A percentile compares a stretch with the other conserved stretches of the same genome.
These are phyloP conservation scores for Pecoramyces ruminantium DNA, from an alignment of 192 early-diverging fungal species.

Conservation along the genomic window DNA sequence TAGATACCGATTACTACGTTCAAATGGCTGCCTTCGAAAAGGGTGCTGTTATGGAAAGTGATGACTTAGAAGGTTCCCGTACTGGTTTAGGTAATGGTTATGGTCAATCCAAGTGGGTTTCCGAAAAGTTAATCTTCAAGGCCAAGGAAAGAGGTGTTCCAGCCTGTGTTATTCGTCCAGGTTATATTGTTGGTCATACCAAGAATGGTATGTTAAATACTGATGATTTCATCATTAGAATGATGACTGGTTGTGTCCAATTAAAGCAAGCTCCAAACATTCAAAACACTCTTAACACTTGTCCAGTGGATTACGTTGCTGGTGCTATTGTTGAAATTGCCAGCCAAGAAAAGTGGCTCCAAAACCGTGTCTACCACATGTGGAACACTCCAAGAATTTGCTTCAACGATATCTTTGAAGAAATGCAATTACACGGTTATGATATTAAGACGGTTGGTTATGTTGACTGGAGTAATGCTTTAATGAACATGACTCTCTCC, in stretches of 20 bases:
- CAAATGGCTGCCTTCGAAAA: too few relatives aligned
- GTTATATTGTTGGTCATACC: slow-evolving; percentile 87
- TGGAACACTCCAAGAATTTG: slow-evolving; percentile 65
- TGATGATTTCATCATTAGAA: slow-evolving; percentile 94
- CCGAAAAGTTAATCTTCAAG: slow-evolving; percentile 79
- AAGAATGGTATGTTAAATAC: slow-evolving; percentile 68
- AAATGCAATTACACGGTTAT: slow-evolving; percentile 56
- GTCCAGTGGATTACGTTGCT: slow-evolving; percentile 92
- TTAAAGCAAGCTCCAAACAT: slow-evolving; percentile 75
- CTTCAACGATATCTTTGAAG: slow-evolving; percentile 74
- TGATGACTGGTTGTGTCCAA: slow-evolving; percentile 90
- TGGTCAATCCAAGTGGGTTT: slow-evolving; percentile 96
- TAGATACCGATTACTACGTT: slow-evolving; percentile 81
- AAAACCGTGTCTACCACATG: slow-evolving; percentile 62
- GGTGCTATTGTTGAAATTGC: slow-evolving; percentile 53
- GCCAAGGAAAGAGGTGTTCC: slow-evolving; percentile 67
- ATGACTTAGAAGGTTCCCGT: slow-evolving; percentile 76
- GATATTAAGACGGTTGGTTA: slow-evolving; percentile 56
- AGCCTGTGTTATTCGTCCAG: slow-evolving; percentile 83
- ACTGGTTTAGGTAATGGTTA: slow-evolving; percentile 71
- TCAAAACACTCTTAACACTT: slow-evolving; percentile 84
- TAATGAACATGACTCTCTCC: slow-evolving; percentile 50
- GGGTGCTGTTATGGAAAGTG: slow-evolving; percentile 29
- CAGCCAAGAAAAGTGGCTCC: not conserved
- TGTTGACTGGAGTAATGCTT: slow-evolving; percentile 73